Evolutionary conservation across 2,329 filamentous ascomycete genomes (phyloP), one percentile per base, ranked within the genome.

Genomic region (Xylariaceae sp.): DNA sequence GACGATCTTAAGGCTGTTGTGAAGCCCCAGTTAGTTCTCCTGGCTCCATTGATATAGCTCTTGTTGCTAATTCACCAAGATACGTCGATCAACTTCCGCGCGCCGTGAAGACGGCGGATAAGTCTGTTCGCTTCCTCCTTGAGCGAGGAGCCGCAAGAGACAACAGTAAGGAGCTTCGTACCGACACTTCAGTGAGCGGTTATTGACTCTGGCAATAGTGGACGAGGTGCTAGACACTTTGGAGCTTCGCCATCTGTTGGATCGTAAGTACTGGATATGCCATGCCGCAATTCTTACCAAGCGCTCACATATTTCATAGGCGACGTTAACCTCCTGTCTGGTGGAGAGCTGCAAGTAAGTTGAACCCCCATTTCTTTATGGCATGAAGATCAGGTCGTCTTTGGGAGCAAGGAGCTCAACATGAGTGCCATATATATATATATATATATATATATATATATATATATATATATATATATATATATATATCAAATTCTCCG

Each of bases 51-150:
- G 2, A 34, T 15, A n/a, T 23, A 15, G 39, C 37, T 15, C 23
- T n/a, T 13, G 5, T 11, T 51, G 35, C 58, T 62, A 53, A 62
- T 37, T 15, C 7, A 18, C 37, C 17, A 55, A 62, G 61, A 54
- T 97, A 99, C 80, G 94, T 99, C 70, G 94, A 99, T 71, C 94
- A 97, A 78, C 93, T 99, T 66, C 94, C 94, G 62, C 91, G 88
- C 75, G 93, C 94, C 48, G 89, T 99, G 72, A 92, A 88, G 73
- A 87, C 88, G 17, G 79, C 89, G 49, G 82, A 92, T 68, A 92
- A 92, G 78, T 85, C 84, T 30, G 95, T 99, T 58, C 84, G 87
- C 67, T 81, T 81, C 61, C 83, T 97, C 64, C 87, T 99, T 66
- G 84, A 90, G 72, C 83, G 86, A 68, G 88, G 91, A 66, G 79